Evolutionary conservation across 2,329 filamentous ascomycete species (phyloP).

Genomic region (Cladophialophora carrionii): DNA sequence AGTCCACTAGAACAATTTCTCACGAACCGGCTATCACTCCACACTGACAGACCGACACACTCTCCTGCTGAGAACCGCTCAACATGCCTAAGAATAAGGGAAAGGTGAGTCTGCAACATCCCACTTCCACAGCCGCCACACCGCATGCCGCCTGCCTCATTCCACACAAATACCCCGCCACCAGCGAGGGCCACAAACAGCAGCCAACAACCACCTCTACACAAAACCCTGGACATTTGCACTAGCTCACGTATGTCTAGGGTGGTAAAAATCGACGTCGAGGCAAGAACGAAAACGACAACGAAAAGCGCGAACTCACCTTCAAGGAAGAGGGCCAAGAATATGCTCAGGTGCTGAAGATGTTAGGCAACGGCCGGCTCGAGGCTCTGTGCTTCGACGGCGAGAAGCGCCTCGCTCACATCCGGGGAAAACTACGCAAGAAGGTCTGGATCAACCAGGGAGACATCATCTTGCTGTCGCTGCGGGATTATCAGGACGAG

Average conservation of each 20-base stretch:
- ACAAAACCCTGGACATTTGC: not conserved
- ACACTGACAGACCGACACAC: not conserved
- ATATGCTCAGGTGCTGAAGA: constrained; percentile 88
- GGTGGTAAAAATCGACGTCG: constrained; percentile 98
- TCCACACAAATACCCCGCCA: constrained; percentile 31
- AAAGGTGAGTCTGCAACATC: constrained; percentile 68
- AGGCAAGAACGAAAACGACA: constrained; percentile 99
- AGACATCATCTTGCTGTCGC: constrained; percentile 85
- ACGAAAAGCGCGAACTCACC: constrained; percentile 96
- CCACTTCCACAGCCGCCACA: constrained; percentile 38
- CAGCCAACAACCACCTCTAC: not conserved
- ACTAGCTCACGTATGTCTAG: constrained; percentile 53
- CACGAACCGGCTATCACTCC: constrained; percentile 2
- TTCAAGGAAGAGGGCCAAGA: constrained; percentile 99
- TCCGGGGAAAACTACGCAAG: constrained; percentile 96
- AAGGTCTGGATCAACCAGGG: constrained; percentile 99
- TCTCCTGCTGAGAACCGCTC: constrained; percentile 35
- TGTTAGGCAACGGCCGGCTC: constrained; percentile 92
- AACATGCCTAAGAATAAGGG: constrained; percentile 99
- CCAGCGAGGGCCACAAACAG: not conserved
- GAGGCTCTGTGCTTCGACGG: constrained; percentile 96
- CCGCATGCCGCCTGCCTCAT: constrained; percentile 37
- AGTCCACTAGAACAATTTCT: constrained; percentile 2
- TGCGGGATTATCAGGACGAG: constrained; percentile 91
- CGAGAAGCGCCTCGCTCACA: constrained; percentile 79